Conservation (phyloP, 305 asterid species). For the Solanum aculeatissimum region DNA sequence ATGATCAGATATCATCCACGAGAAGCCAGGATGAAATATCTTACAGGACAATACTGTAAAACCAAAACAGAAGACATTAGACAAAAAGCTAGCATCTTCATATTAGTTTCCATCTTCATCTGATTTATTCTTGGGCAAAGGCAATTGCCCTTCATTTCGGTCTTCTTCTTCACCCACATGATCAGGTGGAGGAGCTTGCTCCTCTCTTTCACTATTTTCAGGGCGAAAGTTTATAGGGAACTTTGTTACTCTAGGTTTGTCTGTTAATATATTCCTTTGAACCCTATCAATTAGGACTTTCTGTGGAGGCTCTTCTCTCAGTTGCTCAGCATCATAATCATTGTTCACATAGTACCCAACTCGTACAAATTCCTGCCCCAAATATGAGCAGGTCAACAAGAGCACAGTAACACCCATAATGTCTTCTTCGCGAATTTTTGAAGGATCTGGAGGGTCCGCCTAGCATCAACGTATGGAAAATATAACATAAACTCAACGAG, state of each 20-base stretch:
- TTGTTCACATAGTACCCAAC: conserved; percentile 88
- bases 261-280: conserved; percentile 66
- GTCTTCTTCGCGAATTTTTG: conserved; percentile 88
- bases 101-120: conserved; percentile 23
- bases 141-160: conserved; percentile 33
- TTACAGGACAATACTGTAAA: not conserved
- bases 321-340: conserved; percentile 71
- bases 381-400: conserved; percentile 74
- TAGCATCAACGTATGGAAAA: conserved; percentile 10
- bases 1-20: not conserved
- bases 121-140: conserved; percentile 6
- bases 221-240: conserved; percentile 76
- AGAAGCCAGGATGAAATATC: not conserved
- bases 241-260: conserved; percentile 84
- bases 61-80: not conserved
- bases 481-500: not conserved
- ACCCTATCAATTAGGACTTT: conserved; percentile 64
- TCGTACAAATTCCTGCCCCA: conserved; percentile 81
- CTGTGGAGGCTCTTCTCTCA: conserved; percentile 76
- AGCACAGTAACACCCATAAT: conserved; percentile 89
- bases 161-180: conserved; percentile 35
- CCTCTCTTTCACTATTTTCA: conserved; percentile 51
- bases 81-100: not conserved
- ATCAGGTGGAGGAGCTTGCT: conserved; percentile 41
- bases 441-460: conserved; percentile 93